phyloP scores from a whole-genome alignment of 2,329 filamentous ascomycete species.

The Lojkania enalia region DNA sequence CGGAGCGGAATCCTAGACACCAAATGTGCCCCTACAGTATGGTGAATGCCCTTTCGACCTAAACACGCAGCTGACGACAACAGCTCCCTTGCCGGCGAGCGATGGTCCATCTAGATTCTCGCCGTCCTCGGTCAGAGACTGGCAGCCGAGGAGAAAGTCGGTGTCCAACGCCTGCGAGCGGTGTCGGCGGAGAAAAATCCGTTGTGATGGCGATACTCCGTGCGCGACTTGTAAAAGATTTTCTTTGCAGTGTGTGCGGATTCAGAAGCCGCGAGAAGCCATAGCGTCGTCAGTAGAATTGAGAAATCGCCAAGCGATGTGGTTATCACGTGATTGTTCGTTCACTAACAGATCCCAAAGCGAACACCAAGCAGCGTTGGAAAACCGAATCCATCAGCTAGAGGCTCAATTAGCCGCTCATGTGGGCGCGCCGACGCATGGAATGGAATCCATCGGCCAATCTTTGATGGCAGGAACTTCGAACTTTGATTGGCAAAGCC shows the following conservation, averaged over 20 bases:
- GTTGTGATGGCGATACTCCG: conserved; percentile 42
- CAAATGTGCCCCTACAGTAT: conserved; percentile 44
- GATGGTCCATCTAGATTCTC: conserved; percentile 37
- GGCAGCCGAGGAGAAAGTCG: conserved; percentile 42
- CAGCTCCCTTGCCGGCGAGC: conserved; percentile 35
- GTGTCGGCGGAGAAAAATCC: conserved; percentile 42
- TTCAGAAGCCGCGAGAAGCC: conserved; percentile 41
- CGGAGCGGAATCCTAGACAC: conserved; percentile 33
- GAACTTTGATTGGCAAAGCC: conserved; percentile 36
- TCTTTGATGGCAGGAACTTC: conserved; percentile 31
- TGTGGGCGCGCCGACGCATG: conserved; percentile 41
- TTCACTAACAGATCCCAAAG: conserved; percentile 24
- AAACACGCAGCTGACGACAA: conserved; percentile 18
- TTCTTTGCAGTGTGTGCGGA: conserved; percentile 41
- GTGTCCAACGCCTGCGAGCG: conserved; percentile 45
- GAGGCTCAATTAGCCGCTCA: conserved; percentile 42
- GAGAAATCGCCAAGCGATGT: conserved; percentile 23
- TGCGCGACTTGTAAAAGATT: conserved; percentile 45
- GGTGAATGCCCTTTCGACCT: conserved; percentile 5
- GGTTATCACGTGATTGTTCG: conserved; percentile 12
- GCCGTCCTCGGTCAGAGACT: conserved; percentile 37
- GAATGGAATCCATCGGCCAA: conserved; percentile 39
- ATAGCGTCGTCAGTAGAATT: conserved; percentile 38
- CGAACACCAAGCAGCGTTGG: conserved; percentile 41
- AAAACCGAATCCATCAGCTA: conserved; percentile 43